Evolutionary conservation across 257 asterid species (phyloP).

Genomic region (Datura wrightii): DNA sequence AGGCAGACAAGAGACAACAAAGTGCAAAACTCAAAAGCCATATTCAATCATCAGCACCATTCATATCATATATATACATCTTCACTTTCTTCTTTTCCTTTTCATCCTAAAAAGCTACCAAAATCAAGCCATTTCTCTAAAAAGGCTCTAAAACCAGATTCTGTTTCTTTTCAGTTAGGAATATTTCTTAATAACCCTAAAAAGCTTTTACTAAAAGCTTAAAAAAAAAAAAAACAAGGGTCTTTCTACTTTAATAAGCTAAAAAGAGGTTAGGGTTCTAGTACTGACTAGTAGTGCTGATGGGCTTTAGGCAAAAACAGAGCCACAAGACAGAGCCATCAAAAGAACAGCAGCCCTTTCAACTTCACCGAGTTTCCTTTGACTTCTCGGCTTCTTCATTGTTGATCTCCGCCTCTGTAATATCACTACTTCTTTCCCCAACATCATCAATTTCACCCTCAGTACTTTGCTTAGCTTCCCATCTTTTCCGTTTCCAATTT

Average conservation of each 20-base stretch:
- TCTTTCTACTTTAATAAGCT: neutral
- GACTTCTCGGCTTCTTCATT: constrained; percentile 36
- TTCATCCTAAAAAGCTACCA: neutral
- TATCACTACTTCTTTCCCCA: constrained; percentile 47
- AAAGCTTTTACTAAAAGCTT: neutral
- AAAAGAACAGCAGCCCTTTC: constrained; percentile 80
- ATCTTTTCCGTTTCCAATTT: constrained; percentile 37
- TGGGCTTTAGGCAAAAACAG: constrained; percentile 50
- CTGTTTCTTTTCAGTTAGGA: neutral
- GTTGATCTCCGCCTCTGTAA: constrained; percentile 43
- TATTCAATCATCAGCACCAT: neutral
- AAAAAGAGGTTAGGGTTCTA: constrained; percentile 15
- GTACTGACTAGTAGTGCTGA: neutral
- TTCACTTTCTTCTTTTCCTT: neutral
- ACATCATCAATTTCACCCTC: constrained; percentile 51
- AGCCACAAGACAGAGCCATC: constrained; percentile 79
- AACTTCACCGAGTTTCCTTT: constrained; percentile 39
- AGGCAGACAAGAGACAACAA: neutral
- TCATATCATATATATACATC: neutral
- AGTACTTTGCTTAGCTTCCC: constrained; percentile 35
- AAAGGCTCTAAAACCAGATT: constrained; percentile 4
- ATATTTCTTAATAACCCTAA: constrained; percentile 4
- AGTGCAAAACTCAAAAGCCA: neutral
- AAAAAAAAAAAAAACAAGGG: neutral
- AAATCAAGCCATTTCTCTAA: constrained; percentile 22